A percentile compares a stretch with the other conserved stretches of the same genome.
phyloP scores from a whole-genome alignment of 768 basidiomycete genomes.

The Mycena pura region DNA sequence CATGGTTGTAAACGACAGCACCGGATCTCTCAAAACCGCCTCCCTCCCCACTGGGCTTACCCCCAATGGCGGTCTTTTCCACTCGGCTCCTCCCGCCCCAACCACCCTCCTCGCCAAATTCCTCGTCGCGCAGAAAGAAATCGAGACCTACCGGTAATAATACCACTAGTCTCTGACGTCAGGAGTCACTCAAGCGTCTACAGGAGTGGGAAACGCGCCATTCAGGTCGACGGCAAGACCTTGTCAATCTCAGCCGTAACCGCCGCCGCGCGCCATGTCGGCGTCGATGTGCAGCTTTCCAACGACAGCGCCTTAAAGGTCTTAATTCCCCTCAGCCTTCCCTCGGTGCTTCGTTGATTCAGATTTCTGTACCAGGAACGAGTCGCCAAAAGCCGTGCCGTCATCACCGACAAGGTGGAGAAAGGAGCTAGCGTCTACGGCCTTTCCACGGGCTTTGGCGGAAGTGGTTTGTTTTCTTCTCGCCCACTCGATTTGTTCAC shows the following conservation, averaged over 20 bases:
- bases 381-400: conserved; percentile 66
- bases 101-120: conserved; percentile 43
- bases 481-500: not conserved
- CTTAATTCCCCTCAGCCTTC: not conserved
- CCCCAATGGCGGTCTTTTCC: not conserved
- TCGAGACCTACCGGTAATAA: conserved; percentile 61
- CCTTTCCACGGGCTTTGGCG: conserved; percentile 81
- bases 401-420: conserved; percentile 73
- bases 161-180: not conserved
- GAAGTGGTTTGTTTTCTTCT: conserved; percentile 58
- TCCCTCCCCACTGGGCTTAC: conserved; percentile 2
- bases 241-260: conserved; percentile 72
- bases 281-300: conserved; percentile 47
- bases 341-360: not conserved
- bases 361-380: conserved; percentile 40
- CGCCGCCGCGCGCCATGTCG: conserved; percentile 64
- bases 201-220: conserved; percentile 55
- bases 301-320: conserved; percentile 17
- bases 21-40: not conserved
- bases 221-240: conserved; percentile 68
- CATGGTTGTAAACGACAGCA: conserved; percentile 20
- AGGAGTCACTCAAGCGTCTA: conserved; percentile 8
- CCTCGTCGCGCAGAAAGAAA: conserved; percentile 56
- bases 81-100: not conserved
- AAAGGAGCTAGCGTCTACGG: conserved; percentile 79